Base-by-base conservation (phyloP, 257 asterid species). In the Primulina tabacum region DNA sequence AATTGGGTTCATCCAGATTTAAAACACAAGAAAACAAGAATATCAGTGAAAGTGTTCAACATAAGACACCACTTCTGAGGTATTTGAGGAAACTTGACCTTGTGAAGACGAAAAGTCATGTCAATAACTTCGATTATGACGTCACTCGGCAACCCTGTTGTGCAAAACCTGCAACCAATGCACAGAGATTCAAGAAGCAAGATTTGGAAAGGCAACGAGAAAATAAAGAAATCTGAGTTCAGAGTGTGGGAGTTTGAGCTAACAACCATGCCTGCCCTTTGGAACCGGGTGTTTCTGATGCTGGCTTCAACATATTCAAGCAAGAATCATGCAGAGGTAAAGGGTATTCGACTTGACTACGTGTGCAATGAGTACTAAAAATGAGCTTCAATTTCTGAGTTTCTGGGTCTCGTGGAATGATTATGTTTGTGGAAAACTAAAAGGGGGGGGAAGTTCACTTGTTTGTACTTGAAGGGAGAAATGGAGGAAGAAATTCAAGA, bases 221-320 rank as follows among this genome's bases (percentile, higher is more conserved):
- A 50, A 50, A 3, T 32, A 21, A 14, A 62, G 7, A n/a, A 73
- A 6, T 14, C 11, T 16, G 59, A 35, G 33, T 40, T 60, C 3
- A 4, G 4, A 33, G 24, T 17, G 18, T 10, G 26, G 17, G 73
- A 14, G 60, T 52, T 33, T 63, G 21, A 62, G 11, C 86, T 83
- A 67, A 90, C 9, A 68, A 91, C 98, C 96, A 90, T 64, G 98
- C 98, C 81, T 93, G 98, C 64, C 97, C 97, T 87, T 89, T 93
- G 75, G 97, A 67, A 55, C 73, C 78, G 68, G 90, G 84, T 73
- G 81, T 87, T 33, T 87, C 92, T 53, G 87, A 68, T 9, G 88
- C 88, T 95, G 88, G 88, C 26, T 40, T 79, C 73, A 66, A 40
- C 40, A 57, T 69, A 68, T 38, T 38, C 68, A 79, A 20, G 71